These are phyloP conservation scores for Ogataea paraovalis DNA, from an alignment of 805 yeast genomes.

Conservation along the genomic window DNA sequence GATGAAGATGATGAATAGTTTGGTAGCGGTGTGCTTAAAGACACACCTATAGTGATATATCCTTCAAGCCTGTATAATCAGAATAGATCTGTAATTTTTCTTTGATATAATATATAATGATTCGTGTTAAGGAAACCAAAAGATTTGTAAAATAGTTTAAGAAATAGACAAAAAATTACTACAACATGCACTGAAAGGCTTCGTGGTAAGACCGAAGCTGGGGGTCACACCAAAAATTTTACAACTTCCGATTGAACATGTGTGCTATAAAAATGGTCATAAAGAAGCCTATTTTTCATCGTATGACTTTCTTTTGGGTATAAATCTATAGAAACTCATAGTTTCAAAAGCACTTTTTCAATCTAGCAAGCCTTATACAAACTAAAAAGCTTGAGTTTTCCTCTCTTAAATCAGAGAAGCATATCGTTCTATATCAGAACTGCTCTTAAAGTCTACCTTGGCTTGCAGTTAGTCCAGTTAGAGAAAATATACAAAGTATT, in stretches of 20 bases:
- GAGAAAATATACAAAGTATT: background rate
- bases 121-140: too few species aligned
- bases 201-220: too few species aligned
- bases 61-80: too few species aligned
- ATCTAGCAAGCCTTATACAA: slow-evolving; percentile 26
- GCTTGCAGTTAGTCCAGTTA: slow-evolving; percentile 9
- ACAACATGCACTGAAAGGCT: too few species aligned
- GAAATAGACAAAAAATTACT: too few species aligned
- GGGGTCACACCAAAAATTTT: too few species aligned
- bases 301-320: slow-evolving; percentile 3
- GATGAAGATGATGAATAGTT: slow-evolving; percentile 18
- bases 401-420: slow-evolving; percentile 3
- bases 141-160: too few species aligned
- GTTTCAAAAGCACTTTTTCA: slow-evolving; percentile 12
- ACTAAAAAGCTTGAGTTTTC: slow-evolving; percentile 12
- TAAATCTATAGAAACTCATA: slow-evolving; percentile 7
- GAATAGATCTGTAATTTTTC: too few species aligned
- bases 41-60: too few species aligned
- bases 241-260: too few species aligned
- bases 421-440: background rate
- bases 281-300: background rate
- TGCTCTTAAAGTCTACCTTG: slow-evolving; percentile 21
- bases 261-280: too few species aligned
- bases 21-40: background rate
- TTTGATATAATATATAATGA: too few species aligned